phyloP scores from a whole-genome alignment of 768 basidiomycete genomes.

The Phanerochaete sordida region DNA sequence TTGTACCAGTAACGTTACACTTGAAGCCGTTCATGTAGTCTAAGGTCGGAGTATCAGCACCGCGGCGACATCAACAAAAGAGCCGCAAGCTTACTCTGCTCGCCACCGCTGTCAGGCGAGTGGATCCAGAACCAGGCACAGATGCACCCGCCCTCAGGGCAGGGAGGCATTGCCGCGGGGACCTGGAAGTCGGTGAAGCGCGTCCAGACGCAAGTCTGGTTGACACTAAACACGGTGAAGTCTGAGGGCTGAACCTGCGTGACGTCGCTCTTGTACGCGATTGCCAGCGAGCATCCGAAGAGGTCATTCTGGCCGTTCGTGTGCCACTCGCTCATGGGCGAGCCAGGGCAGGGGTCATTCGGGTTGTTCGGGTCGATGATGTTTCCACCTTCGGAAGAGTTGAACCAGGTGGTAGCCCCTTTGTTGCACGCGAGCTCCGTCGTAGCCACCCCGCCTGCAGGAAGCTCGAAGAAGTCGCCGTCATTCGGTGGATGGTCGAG shows the following conservation, averaged over 20 bases:
- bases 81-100: conserved; percentile 47
- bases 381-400: conserved; percentile 41
- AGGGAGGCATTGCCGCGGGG: conserved; percentile 64
- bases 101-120: conserved; percentile 53
- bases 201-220: conserved; percentile 73
- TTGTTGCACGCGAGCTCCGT: conserved; percentile 32
- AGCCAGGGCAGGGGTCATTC: conserved; percentile 50
- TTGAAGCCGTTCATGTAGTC: conserved; percentile 77
- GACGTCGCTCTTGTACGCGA: conserved; percentile 70
- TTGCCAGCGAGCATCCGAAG: conserved; percentile 65
- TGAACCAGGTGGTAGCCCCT: conserved; percentile 25
- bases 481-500: conserved; percentile 53
- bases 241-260: conserved; percentile 57
- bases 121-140: conserved; percentile 80
- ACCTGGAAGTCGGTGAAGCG: conserved; percentile 69
- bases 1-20: conserved; percentile 55
- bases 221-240: conserved; percentile 71
- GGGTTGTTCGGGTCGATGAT: conserved; percentile 36
- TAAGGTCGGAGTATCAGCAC: neutral
- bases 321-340: conserved; percentile 44
- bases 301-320: conserved; percentile 52
- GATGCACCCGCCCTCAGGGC: conserved; percentile 57
- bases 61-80: neutral
- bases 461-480: conserved; percentile 27
- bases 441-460: conserved; percentile 26